These are phyloP conservation scores for Pseudogymnoascus sp. DNA, from an alignment of 2,329 filamentous ascomycete genomes.

Conservation along the genomic window DNA sequence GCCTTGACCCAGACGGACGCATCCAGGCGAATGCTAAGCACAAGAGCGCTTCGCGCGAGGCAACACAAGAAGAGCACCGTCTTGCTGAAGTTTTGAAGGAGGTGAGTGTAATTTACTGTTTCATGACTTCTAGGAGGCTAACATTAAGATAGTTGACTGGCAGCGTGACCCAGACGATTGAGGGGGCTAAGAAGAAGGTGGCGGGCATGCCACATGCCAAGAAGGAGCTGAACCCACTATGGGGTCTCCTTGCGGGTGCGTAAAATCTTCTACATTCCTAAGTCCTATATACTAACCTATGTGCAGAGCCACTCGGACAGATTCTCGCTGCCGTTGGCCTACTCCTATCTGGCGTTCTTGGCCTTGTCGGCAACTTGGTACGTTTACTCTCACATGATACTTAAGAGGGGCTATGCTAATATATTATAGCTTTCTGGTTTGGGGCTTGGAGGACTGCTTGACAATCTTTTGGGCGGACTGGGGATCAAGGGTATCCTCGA, in stretches of 20 bases:
- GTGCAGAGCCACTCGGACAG: conserved; percentile 78
- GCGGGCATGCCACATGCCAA: conserved; percentile 89
- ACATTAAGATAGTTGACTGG: conserved; percentile 54
- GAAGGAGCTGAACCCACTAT: conserved; percentile 89
- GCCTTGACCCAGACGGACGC: conserved; percentile 79
- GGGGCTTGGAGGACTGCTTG: conserved; percentile 73
- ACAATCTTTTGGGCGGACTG: conserved; percentile 68
- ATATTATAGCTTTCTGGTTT: conserved; percentile 46
- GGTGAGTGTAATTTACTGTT: conserved; percentile 26
- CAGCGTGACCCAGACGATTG: conserved; percentile 73
- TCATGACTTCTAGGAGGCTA: background rate
- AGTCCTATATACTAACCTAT: background rate
- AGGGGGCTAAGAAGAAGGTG: conserved; percentile 81
- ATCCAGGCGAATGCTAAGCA: conserved; percentile 82
- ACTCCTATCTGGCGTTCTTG: conserved; percentile 73
- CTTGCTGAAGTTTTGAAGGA: conserved; percentile 82
- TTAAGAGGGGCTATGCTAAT: conserved; percentile 29
- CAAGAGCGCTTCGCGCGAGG: conserved; percentile 66
- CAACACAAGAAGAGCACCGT: conserved; percentile 74
- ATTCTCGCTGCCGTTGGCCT: conserved; percentile 85
- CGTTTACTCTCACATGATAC: conserved; percentile 26
- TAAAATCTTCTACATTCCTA: background rate
- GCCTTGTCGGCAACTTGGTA: conserved; percentile 69
- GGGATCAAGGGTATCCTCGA: conserved; percentile 70
- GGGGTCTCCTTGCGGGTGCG: conserved; percentile 54